Evolutionary conservation across 495 filamentous ascomycete genomes (phyloP).

Genomic region (Xanthoparmelia taractica): DNA sequence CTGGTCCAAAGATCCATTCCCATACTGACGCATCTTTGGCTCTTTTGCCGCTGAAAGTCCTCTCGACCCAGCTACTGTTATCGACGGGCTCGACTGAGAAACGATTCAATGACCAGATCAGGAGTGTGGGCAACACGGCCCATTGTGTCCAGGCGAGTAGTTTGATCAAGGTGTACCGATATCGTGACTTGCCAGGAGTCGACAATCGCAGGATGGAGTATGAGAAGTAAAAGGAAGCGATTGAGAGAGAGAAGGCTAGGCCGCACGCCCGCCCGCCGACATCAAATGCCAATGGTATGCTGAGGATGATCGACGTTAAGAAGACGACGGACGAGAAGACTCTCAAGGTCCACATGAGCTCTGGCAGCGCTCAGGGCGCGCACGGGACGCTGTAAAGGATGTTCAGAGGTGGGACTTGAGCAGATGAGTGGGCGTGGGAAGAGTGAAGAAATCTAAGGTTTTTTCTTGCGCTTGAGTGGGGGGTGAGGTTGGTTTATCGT

Average conservation of each 20-base stretch:
- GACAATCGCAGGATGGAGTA: conserved; percentile 72
- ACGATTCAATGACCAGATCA: conserved; percentile 91
- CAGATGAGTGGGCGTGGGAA: neutral
- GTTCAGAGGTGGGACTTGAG: neutral
- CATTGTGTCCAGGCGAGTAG: conserved; percentile 69
- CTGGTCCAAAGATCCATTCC: conserved; percentile 78
- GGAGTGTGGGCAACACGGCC: conserved; percentile 67
- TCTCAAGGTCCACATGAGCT: conserved; percentile 62
- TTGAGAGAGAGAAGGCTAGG: conserved; percentile 79
- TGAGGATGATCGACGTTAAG: conserved; percentile 80
- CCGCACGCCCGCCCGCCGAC: conserved; percentile 92
- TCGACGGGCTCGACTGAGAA: conserved; percentile 80
- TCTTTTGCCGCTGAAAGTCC: conserved; percentile 63
- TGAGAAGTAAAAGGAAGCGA: conserved; percentile 82
- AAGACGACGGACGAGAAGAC: conserved; percentile 68
- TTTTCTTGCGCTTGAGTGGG: conserved; percentile 12
- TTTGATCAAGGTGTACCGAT: conserved; percentile 58
- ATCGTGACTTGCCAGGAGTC: conserved; percentile 70
- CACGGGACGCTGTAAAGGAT: conserved; percentile 1
- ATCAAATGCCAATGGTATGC: conserved; percentile 83
- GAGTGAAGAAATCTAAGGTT: conserved; percentile 1
- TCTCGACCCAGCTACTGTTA: conserved; percentile 65
- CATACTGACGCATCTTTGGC: conserved; percentile 55
- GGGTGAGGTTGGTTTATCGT: conserved; percentile 9
- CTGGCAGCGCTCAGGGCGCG: conserved; percentile 21